Conservation (phyloP, 176 grass and related monocot species). For the Musa troglodytarum region DNA sequence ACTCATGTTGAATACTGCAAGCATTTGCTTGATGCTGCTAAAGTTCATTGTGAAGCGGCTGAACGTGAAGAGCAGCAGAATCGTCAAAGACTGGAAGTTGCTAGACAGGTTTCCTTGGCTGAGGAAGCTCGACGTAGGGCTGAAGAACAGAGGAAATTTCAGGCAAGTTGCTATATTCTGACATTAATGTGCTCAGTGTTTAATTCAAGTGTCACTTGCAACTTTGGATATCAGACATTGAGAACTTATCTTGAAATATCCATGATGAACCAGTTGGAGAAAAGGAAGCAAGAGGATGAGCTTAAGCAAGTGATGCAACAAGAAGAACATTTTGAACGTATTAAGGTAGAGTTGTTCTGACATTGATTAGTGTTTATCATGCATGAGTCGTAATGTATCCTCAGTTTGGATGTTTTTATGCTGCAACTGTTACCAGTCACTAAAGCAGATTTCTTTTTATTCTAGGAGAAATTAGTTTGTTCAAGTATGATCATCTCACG, state of each 20-base stretch:
- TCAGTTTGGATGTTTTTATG: not conserved
- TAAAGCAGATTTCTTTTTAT: not conserved
- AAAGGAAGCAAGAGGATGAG: conserved; percentile 91
- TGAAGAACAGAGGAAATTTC: conserved; percentile 91
- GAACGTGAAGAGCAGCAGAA: conserved; percentile 89
- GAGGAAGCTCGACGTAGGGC: conserved; percentile 86
- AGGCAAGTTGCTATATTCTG: conserved; percentile 26
- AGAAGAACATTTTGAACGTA: conserved; percentile 81
- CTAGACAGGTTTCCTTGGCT: conserved; percentile 83
- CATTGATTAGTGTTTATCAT: not conserved
- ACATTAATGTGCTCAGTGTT: conserved; percentile 18
- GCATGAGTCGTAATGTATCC: not conserved
- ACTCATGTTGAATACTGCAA: conserved; percentile 95
- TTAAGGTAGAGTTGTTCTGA: conserved; percentile 47
- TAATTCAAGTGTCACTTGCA: not conserved
- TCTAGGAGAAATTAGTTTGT: not conserved
- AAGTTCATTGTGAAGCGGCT: conserved; percentile 85
- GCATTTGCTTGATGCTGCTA: conserved; percentile 90
- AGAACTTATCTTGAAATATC: not conserved
- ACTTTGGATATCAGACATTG: not conserved
- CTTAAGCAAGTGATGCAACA: conserved; percentile 90
- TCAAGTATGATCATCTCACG: not conserved
- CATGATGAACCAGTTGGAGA: conserved; percentile 57
- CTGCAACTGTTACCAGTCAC: not conserved
- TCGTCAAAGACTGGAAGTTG: conserved; percentile 81